Evolutionary conservation across 441 rosid species (phyloP).

Genomic region (Pelargonium australe): DNA sequence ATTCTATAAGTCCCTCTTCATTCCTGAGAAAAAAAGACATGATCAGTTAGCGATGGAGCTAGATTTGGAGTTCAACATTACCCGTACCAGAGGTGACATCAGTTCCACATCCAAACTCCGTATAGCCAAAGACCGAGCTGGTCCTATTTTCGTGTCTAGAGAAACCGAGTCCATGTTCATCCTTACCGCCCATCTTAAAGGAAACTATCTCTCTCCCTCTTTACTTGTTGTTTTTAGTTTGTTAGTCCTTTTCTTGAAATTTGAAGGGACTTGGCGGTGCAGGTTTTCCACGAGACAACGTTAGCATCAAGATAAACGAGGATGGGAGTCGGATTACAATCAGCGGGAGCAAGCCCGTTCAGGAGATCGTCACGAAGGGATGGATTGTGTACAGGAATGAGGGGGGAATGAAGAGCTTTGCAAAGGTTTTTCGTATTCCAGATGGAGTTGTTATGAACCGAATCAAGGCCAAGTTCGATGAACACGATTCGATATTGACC

Average conservation of each 20-base stretch:
- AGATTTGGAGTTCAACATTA: conserved; percentile 69
- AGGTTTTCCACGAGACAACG: conserved; percentile 28
- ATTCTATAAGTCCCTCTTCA: background rate
- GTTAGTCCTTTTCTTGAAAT: background rate
- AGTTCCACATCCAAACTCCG: conserved; percentile 44
- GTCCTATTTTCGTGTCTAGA: conserved; percentile 52
- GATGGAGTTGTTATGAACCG: conserved; percentile 48
- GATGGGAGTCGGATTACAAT: conserved; percentile 51
- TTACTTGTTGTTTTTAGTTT: background rate
- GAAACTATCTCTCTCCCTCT: conserved; percentile 15
- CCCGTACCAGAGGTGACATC: conserved; percentile 51
- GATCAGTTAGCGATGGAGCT: conserved; percentile 45
- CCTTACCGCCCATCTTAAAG: conserved; percentile 64
- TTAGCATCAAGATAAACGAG: conserved; percentile 54
- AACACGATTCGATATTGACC: conserved; percentile 43
- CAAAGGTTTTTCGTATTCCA: conserved; percentile 54
- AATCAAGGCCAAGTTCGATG: conserved; percentile 61
- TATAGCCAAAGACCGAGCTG: conserved; percentile 41
- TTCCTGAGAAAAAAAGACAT: background rate
- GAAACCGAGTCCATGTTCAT: conserved; percentile 63
- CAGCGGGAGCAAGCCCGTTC: conserved; percentile 55
- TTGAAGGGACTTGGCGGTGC: background rate
- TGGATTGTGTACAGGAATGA: conserved; percentile 58
- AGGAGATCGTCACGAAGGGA: conserved; percentile 55
- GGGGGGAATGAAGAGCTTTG: conserved; percentile 46